These are phyloP conservation scores for Lunasporangiospora selenospora DNA, from an alignment of 192 early-diverging fungal species.

Conservation along the genomic window DNA sequence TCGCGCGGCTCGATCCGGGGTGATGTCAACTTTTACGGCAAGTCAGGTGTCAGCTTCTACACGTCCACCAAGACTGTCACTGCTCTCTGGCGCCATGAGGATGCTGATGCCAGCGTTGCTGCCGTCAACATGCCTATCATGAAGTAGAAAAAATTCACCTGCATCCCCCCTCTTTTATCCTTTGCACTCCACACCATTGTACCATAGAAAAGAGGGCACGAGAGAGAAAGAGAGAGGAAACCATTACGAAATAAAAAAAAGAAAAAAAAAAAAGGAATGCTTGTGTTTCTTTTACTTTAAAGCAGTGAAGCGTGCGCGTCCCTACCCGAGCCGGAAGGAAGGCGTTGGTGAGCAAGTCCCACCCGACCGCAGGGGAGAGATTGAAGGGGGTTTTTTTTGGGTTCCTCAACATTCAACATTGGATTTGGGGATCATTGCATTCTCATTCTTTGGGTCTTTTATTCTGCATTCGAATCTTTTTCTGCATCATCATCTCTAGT, in stretches of 20 bases:
- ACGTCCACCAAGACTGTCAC: slow-evolving; percentile 96
- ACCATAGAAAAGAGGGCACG: slow-evolving; percentile 15
- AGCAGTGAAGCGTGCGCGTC: too few species aligned
- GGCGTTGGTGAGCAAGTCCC: not conserved
- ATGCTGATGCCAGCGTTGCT: slow-evolving; percentile 68
- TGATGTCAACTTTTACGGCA: slow-evolving; percentile 94
- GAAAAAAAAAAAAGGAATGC: slow-evolving; percentile 14
- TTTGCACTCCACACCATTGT: not conserved
- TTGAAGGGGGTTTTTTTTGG: too few species aligned
- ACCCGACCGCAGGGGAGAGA: too few species aligned
- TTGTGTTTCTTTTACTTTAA: slow-evolving; percentile 3
- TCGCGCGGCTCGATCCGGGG: slow-evolving; percentile 89
- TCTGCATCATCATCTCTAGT: not conserved
- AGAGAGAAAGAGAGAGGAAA: not conserved
- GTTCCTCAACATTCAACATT: not conserved
- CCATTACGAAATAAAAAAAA: slow-evolving; percentile 12
- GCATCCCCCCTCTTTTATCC: not conserved
- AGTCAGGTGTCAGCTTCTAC: slow-evolving; percentile 82
- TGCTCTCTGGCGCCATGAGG: slow-evolving; percentile 91
- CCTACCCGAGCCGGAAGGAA: not conserved
- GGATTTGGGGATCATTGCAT: not conserved
- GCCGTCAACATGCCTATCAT: slow-evolving; percentile 91
- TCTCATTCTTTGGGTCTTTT: not conserved
- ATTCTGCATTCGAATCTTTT: not conserved
- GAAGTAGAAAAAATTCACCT: slow-evolving; percentile 43